Base-by-base conservation (phyloP, 129 eudicot species). In the Flaveria linearis region DNA sequence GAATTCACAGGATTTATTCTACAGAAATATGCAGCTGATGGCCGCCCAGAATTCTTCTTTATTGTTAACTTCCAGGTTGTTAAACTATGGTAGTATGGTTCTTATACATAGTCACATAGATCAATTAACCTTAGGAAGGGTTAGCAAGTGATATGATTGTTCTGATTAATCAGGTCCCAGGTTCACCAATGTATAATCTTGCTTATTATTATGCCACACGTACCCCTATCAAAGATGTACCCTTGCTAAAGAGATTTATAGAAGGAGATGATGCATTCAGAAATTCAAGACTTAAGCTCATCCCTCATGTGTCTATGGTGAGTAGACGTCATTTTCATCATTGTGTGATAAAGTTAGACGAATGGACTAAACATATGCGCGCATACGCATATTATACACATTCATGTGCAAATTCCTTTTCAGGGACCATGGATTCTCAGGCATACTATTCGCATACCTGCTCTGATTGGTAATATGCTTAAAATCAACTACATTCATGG, bases 401-500 rank as follows among this genome's bases (percentile, higher is more conserved):
- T 45, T 9, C 14, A 36, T 39, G 9, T 78, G 20, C 60, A 46
- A 63, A 73, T 30, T 23, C 8, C 20, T 42, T 76, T 70, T 36
- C 83, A 90, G 93, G 96, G 93, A 23, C 88, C 93, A 30, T 90
- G 96, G 96, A 82, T 90, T 77, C 85, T 90, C 17, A 88, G 84
- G 83, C 91, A 88, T 64, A 74, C 88, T 66, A 85, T 90, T 52
- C 85, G 85, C 12, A 88, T 71, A 73, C 91, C 88, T 20, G 80
- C 89, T 68, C 61, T 88, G 50, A 45, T 88, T 41, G 96, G 91
- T 57, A 85, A 86, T 66, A 85, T 85, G 56, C 84, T 90, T 25
- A 86, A 84, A 73, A 73, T 86, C 61, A 82, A 84, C 80, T 86
- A 90, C 66, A 74, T 83, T 49, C 87, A 49, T 30, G 92, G 96